Base-by-base conservation (phyloP, 306 rosid genomes). In the Acacia crassicarpa region DNA sequence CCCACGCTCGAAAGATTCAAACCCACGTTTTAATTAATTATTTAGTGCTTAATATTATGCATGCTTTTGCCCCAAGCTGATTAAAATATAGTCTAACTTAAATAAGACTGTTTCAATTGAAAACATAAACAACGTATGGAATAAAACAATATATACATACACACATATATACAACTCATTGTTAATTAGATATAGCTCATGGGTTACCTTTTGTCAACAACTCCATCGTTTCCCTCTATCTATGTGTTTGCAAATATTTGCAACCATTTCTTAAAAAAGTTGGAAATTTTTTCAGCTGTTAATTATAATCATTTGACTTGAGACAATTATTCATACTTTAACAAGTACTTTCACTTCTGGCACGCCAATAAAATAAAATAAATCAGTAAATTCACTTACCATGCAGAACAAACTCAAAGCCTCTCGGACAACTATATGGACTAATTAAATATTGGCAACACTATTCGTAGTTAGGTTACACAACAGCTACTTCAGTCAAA, bases 1-100 rank as follows among this genome's bases (percentile, higher is more conserved):
- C 67, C 67, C 33, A 8, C 58, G 16, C 73, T 69, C 32, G 67
- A 78, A 77, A 80, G 53, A 63, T 84, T 69, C 83, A 75, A 70
- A 63, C 22, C 51, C 53, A 9, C 2, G 80, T 16, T 62, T 81
- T 72, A 68, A 74, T 32, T 40, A 72, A 4, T 69, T 8, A 0
- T 20, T 32, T 58, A 6, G 41, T 38, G 1, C 14, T n/a, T 20
- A 48, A 51, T 17, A 58, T 0, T 56, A 22, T 9, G 10, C 30
- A 27, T 6, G 16, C 4, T 62, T 11, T 25, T 23, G 35, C 8
- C 35, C 32, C 33, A 2, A 61, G 16, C 35, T 12, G 17, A 59
- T 23, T 59, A 59, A 61, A 25, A n/a, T 59, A 20, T 30, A 9
- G 67, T 79, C 48, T 66, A 44, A 17, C 30, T 16, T 65, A n/a